Evolutionary conservation across 208 protist species (phyloP).

Genomic region (Trypanosoma caninum): DNA sequence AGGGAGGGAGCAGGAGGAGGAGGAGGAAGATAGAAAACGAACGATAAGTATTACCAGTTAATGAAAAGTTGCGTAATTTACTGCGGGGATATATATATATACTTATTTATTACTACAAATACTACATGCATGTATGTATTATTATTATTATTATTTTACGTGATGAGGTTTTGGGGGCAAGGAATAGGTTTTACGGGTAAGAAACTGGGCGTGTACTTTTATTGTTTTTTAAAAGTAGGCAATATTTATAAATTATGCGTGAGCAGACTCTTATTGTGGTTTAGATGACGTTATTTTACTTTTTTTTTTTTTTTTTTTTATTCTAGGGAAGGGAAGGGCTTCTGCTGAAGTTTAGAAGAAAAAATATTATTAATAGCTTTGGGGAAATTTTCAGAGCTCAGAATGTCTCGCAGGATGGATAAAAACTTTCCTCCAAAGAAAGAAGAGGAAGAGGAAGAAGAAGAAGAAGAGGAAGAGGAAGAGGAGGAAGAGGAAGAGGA

Average conservation of each 20-base stretch:
- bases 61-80: not conserved
- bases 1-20: too few species aligned
- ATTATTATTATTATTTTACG: not conserved
- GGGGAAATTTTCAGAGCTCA: too few species aligned
- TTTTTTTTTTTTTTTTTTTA: slow-evolving; percentile 6
- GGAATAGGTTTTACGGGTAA: too few species aligned
- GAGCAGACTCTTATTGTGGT: not conserved
- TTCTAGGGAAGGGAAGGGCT: not conserved
- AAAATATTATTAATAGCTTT: not conserved
- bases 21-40: too few species aligned
- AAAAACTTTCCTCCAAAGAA: slow-evolving; percentile 17
- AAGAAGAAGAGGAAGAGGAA: slow-evolving; percentile 71
- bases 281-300: not conserved
- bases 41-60: too few species aligned
- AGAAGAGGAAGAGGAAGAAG: slow-evolving; percentile 36
- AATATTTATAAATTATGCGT: not conserved
- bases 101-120: not conserved
- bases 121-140: not conserved
- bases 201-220: too few species aligned
- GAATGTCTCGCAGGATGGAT: slow-evolving; percentile 38
- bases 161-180: too few species aligned
- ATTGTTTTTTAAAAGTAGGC: not conserved
- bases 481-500: slow-evolving; percentile 75
- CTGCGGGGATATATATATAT: not conserved
- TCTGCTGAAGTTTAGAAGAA: not conserved